A percentile compares a stretch with the other conserved stretches of the same genome.
Conservation (phyloP, 2,329 filamentous ascomycete species). For the Microcyclospora pomicola region DNA sequence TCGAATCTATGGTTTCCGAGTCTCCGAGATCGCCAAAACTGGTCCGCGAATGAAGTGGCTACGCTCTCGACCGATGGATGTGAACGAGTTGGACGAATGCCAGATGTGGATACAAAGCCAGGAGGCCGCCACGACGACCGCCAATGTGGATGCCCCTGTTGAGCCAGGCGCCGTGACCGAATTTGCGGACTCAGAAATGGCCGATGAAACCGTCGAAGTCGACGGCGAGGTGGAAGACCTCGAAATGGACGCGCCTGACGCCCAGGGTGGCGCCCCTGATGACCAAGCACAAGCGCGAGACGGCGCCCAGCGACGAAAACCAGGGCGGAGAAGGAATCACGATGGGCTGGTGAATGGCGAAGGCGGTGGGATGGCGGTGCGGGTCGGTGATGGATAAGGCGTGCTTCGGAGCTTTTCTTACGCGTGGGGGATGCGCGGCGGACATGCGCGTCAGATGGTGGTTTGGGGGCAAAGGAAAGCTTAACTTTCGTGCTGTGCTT, state of each 20-base stretch:
- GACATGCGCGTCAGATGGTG: too few species aligned
- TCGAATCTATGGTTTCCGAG: slow-evolving; percentile 90
- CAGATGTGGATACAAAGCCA: slow-evolving; percentile 23
- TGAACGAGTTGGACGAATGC: slow-evolving; percentile 71
- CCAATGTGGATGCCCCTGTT: slow-evolving; percentile 4
- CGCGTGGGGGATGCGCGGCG: too few species aligned
- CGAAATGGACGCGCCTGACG: slow-evolving; percentile 14
- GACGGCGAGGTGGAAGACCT: slow-evolving; percentile 18
- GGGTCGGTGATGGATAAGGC: slow-evolving; percentile 7
- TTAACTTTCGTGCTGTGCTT: too few species aligned
- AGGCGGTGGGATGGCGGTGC: slow-evolving; percentile 8
- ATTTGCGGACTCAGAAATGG: slow-evolving; percentile 19
- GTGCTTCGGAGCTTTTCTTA: too few species aligned
- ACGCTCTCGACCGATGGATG: slow-evolving; percentile 64
- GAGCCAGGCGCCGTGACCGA: slow-evolving; percentile 5
- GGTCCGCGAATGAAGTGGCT: slow-evolving; percentile 97
- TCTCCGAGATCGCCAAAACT: slow-evolving; percentile 76
- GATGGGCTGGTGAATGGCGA: slow-evolving; percentile 6
- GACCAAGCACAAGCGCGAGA: slow-evolving; percentile 1
- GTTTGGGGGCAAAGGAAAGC: too few species aligned
- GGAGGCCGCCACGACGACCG: slow-evolving; percentile 1
- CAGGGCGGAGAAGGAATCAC: slow-evolving; percentile 3
- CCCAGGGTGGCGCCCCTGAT: neutral
- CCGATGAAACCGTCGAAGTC: slow-evolving; percentile 15
- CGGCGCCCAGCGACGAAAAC: slow-evolving; percentile 2